Base-by-base conservation (phyloP, 208 protist genomes). In the Novymonas esmeraldas region DNA sequence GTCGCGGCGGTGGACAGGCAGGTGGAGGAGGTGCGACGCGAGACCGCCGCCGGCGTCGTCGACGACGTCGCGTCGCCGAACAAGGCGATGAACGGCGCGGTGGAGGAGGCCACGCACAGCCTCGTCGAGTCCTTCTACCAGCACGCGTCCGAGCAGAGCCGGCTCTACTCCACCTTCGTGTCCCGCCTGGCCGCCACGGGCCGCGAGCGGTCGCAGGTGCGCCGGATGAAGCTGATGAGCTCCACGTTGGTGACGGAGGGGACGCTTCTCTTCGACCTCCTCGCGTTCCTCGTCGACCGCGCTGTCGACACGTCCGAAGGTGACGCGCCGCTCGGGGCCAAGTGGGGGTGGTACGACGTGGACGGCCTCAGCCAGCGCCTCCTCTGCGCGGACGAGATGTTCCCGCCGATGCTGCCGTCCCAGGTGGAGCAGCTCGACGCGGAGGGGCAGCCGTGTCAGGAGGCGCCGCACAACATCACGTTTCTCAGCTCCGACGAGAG, bases 401-500 rank as follows among this genome's bases (percentile, higher is more conserved):
- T 75, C 67, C 92, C 92, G 5, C 92, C 92, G 18, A 56, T 96
- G 39, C 49, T 91, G 56, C 76, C 73, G 18, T 28, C 64, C 39
- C 51, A 70, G 22, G 62, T 31, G 24, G 69, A 64, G 50, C 59
- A 41, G 13, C 58, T 77, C 20, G 71, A 73, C 56, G 57, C 52
- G 20, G 73, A 65, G 52, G 38, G 42, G 0, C 61, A 68, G 45
- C 75, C 79, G 42, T 65, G 64, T 13, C 38, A 42, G 24, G 79
- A 78, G 66, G 66, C 69, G 71, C 69, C 58, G 48, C 90, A 93
- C 78, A 66, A 70, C 34, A 73, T 78, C 64, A 92, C 90, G 2
- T 93, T 95, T 66, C 79, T 95, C 41, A 92, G 87, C 78, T 90
- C 82, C 50, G 90, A 95, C 68, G 90, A 95, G 36, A 93, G 87